A percentile compares a stretch with the other conserved stretches of the same genome.
Conservation (phyloP, 495 filamentous ascomycete genomes). For the Xylaria cubensis region DNA sequence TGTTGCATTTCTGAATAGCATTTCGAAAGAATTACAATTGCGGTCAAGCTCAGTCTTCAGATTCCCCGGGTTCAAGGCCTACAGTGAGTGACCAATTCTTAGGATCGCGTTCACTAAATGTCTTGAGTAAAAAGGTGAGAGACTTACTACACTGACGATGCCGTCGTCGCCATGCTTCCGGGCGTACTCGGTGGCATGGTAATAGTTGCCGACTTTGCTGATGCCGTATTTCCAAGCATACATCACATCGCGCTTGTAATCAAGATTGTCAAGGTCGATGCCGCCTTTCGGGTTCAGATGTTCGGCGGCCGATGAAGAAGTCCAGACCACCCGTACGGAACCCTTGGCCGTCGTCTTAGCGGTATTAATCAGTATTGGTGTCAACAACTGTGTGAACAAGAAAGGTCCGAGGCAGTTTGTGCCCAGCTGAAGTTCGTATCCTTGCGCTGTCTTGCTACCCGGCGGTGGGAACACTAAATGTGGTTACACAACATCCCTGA, state of each 20-base stretch:
- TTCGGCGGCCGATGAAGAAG: constrained; percentile 42
- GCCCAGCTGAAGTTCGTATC: constrained; percentile 46
- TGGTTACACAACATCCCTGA: background rate
- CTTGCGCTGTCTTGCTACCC: constrained; percentile 39
- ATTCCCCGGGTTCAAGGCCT: constrained; percentile 53
- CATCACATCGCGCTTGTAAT: constrained; percentile 39
- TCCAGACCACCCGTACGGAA: constrained; percentile 55
- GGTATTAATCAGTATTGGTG: constrained; percentile 43
- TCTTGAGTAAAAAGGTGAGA: constrained; percentile 9
- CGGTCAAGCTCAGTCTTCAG: constrained; percentile 42
- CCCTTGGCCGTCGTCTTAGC: constrained; percentile 34
- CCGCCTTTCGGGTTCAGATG: constrained; percentile 42
- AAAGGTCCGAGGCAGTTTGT: constrained; percentile 51
- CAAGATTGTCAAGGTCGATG: constrained; percentile 45
- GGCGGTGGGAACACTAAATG: constrained; percentile 17
- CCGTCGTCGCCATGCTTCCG: constrained; percentile 40
- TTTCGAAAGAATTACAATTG: constrained; percentile 22
- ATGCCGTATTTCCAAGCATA: constrained; percentile 42
- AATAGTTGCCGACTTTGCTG: constrained; percentile 53
- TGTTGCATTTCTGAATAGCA: constrained; percentile 23
- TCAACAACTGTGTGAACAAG: constrained; percentile 51
- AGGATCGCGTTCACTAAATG: background rate
- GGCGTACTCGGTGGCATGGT: constrained; percentile 48
- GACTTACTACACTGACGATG: constrained; percentile 42
- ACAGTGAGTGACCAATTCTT: constrained; percentile 8